Evolutionary conservation across 1,139 yeast species (phyloP).

Genomic region (Hansenula lynferdii): DNA sequence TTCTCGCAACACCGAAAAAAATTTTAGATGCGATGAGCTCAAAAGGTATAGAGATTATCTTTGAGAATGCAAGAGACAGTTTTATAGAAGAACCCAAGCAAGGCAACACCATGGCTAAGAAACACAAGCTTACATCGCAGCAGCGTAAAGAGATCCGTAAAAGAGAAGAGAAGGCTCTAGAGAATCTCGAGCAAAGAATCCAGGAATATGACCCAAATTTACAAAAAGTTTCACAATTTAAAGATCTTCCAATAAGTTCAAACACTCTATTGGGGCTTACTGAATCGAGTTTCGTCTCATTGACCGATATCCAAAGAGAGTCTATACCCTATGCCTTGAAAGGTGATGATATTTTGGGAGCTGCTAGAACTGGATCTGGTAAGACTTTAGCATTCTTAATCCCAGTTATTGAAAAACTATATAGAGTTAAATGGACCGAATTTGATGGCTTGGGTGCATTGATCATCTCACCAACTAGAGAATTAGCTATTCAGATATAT

Average conservation of each 20-base stretch:
- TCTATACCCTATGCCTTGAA: constrained; percentile 75
- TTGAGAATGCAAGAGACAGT: background rate
- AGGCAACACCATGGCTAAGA: constrained; percentile 33
- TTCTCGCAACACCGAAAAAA: background rate
- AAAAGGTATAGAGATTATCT: background rate
- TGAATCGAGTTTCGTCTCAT: constrained; percentile 61
- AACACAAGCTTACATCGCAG: constrained; percentile 31
- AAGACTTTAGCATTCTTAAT: constrained; percentile 88
- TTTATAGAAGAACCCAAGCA: background rate
- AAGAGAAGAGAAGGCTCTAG: constrained; percentile 41
- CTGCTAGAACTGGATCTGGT: constrained; percentile 97
- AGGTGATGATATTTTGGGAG: constrained; percentile 83
- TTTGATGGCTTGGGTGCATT: constrained; percentile 92
- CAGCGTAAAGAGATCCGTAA: constrained; percentile 36
- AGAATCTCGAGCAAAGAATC: constrained; percentile 40
- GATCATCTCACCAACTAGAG: constrained; percentile 91
- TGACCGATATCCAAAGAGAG: constrained; percentile 84
- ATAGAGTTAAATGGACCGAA: constrained; percentile 76
- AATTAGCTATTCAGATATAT: constrained; percentile 88
- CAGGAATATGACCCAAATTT: constrained; percentile 43
- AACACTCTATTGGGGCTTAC: constrained; percentile 68
- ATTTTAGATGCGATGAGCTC: constrained; percentile 11
- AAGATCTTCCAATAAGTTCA: constrained; percentile 71
- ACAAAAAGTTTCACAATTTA: constrained; percentile 36
- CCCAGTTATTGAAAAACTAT: constrained; percentile 73